phyloP scores from a whole-genome alignment of 192 early-diverging fungal species.

The Coemansia sp. region DNA sequence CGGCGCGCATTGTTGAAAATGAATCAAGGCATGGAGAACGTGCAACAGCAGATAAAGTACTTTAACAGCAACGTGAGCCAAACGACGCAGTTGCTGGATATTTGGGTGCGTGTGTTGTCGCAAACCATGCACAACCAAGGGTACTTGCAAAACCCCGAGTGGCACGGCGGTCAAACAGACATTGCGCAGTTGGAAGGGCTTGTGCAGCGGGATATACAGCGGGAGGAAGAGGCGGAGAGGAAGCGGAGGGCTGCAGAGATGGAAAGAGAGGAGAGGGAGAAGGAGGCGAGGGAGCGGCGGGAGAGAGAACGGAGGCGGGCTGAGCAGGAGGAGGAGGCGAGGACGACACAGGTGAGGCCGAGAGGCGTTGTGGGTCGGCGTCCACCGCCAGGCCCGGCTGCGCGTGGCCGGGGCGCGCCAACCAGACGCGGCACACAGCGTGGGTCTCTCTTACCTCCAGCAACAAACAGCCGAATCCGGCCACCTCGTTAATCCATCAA shows the following conservation, averaged over 20 bases:
- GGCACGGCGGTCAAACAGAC: slow-evolving; percentile 54
- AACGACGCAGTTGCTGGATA: slow-evolving; percentile 57
- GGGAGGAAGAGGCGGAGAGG: slow-evolving; percentile 35
- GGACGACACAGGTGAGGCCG: slow-evolving; percentile 2
- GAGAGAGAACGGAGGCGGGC: slow-evolving; percentile 34
- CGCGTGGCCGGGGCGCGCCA: slow-evolving; percentile 4
- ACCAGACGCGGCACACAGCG: slow-evolving; percentile 6
- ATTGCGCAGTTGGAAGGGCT: slow-evolving; percentile 26
- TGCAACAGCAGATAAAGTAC: slow-evolving; percentile 51
- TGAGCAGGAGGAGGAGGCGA: slow-evolving; percentile 11
- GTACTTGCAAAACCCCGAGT: slow-evolving; percentile 51
- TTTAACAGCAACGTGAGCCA: slow-evolving; percentile 58
- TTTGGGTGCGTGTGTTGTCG: slow-evolving; percentile 57
- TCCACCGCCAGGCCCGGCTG: slow-evolving; percentile 12
- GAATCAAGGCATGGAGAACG: slow-evolving; percentile 50
- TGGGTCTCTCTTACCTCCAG: slow-evolving; percentile 18
- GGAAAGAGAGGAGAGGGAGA: slow-evolving; percentile 16
- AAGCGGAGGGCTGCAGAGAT: slow-evolving; percentile 14
- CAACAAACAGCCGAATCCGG: slow-evolving; percentile 27
- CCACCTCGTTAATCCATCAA: slow-evolving; percentile 4
- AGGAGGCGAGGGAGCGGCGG: slow-evolving; percentile 32
- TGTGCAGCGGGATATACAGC: slow-evolving; percentile 24
- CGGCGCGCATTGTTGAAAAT: slow-evolving; percentile 46
- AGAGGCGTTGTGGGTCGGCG: slow-evolving; percentile 11
- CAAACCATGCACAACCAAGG: slow-evolving; percentile 57